A percentile compares a stretch with the other conserved stretches of the same genome.
These are phyloP conservation scores for Dipteronia dyeriana DNA, from an alignment of 345 rosid species.

Conservation along the genomic window DNA sequence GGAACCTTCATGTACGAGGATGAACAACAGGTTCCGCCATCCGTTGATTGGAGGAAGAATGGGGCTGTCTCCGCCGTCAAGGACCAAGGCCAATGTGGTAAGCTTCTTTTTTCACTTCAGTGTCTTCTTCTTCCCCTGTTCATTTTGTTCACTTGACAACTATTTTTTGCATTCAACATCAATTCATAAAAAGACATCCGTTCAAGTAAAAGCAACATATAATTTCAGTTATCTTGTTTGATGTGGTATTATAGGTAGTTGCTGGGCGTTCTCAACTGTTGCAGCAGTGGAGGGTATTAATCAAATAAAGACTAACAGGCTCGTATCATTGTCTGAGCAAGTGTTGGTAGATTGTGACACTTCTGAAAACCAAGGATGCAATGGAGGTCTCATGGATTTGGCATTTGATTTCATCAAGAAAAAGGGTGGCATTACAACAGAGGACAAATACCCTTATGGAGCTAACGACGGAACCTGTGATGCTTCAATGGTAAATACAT, in stretches of 20 bases:
- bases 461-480: conserved; percentile 47
- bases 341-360: conserved; percentile 73
- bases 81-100: conserved; percentile 92
- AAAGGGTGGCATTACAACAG: conserved; percentile 62
- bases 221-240: neutral
- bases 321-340: conserved; percentile 70
- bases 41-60: conserved; percentile 79
- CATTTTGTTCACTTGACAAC: neutral
- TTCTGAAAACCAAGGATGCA: conserved; percentile 62
- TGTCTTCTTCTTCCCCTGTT: neutral
- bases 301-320: conserved; percentile 53
- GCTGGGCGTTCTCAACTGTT: conserved; percentile 81
- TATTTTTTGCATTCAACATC: no score
- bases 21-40: conserved; percentile 35
- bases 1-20: conserved; percentile 64
- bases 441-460: conserved; percentile 56
- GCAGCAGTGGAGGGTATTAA: conserved; percentile 77
- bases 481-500: conserved; percentile 28
- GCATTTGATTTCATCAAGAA: conserved; percentile 67
- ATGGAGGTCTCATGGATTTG: conserved; percentile 73
- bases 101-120: neutral
- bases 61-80: conserved; percentile 78
- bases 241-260: conserved; percentile 54
- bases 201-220: neutral
- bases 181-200: neutral